Conservation (phyloP, 2,329 filamentous ascomycete genomes). For the Colletotrichum melonis region DNA sequence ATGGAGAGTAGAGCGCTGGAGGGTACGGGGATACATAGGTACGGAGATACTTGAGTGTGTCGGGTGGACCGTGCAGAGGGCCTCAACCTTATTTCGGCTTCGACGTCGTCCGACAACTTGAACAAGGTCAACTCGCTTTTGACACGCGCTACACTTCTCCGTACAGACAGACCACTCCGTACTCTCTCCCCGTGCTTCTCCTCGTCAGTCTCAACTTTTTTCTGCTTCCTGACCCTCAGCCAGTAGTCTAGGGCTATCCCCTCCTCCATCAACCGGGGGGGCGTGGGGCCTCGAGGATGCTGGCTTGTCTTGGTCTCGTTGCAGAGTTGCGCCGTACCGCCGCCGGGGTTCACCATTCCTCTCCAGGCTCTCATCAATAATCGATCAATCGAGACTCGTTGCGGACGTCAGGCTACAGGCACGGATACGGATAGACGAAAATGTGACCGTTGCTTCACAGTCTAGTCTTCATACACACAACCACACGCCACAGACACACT, state of each 20-base stretch:
- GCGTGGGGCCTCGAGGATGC: background rate
- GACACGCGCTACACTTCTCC: constrained; percentile 21
- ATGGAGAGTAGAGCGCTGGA: constrained; percentile 35
- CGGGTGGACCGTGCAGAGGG: constrained; percentile 7
- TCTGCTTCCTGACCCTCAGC: background rate
- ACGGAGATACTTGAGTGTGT: background rate
- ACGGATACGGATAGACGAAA: no score
- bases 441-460: background rate
- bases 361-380: no score
- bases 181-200: background rate
- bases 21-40: no score
- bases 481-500: background rate
- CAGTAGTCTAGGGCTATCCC: background rate
- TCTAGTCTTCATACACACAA: background rate
- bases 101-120: constrained; percentile 41
- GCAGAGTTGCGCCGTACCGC: constrained; percentile 4
- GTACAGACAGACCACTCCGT: no score
- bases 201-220: constrained; percentile 16
- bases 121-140: background rate
- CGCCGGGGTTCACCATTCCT: background rate
- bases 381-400: background rate
- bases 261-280: background rate
- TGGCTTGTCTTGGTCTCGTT: constrained; percentile 2
- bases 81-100: constrained; percentile 50
- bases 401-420: background rate